phyloP scores from a whole-genome alignment of 2,329 filamentous ascomycete genomes.

The Phoma sp. region DNA sequence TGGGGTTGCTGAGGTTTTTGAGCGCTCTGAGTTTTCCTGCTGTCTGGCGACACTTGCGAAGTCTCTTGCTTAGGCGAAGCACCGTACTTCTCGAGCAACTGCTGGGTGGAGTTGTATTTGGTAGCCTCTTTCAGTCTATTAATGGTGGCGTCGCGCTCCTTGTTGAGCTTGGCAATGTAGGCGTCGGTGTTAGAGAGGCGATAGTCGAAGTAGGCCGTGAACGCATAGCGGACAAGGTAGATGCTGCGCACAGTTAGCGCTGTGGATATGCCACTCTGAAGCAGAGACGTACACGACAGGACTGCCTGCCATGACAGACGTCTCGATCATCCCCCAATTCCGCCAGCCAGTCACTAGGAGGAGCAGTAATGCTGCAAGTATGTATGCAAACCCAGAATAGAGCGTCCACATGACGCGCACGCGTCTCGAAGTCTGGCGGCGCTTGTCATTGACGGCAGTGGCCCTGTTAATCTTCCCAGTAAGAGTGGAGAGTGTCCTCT shows the following conservation, averaged over 20 bases:
- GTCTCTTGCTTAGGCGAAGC: slow-evolving; percentile 56
- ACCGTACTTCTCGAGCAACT: slow-evolving; percentile 93
- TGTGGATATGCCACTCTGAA: background rate
- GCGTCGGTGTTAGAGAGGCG: slow-evolving; percentile 73
- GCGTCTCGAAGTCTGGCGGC: slow-evolving; percentile 75
- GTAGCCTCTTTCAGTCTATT: slow-evolving; percentile 94
- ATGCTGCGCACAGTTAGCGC: slow-evolving; percentile 65
- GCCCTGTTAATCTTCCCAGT: slow-evolving; percentile 81
- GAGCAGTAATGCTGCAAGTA: slow-evolving; percentile 82
- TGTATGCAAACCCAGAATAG: slow-evolving; percentile 88
- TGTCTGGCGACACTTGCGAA: slow-evolving; percentile 42
- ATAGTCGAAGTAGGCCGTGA: slow-evolving; percentile 78
- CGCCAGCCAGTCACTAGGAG: slow-evolving; percentile 83
- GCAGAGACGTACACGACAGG: slow-evolving; percentile 70
- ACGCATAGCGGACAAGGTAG: slow-evolving; percentile 70
- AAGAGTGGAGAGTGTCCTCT: slow-evolving; percentile 84
- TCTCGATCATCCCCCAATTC: slow-evolving; percentile 78
- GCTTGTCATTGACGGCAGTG: slow-evolving; percentile 73
- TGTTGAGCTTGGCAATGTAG: slow-evolving; percentile 75
- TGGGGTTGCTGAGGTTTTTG: slow-evolving; percentile 36
- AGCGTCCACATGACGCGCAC: slow-evolving; percentile 86
- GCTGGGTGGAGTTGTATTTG: slow-evolving; percentile 92
- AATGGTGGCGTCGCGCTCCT: slow-evolving; percentile 84
- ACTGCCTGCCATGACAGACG: slow-evolving; percentile 76
- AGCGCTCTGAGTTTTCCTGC: slow-evolving; percentile 40